phyloP scores from a whole-genome alignment of 768 basidiomycete genomes.

The Tylopilus felleus region DNA sequence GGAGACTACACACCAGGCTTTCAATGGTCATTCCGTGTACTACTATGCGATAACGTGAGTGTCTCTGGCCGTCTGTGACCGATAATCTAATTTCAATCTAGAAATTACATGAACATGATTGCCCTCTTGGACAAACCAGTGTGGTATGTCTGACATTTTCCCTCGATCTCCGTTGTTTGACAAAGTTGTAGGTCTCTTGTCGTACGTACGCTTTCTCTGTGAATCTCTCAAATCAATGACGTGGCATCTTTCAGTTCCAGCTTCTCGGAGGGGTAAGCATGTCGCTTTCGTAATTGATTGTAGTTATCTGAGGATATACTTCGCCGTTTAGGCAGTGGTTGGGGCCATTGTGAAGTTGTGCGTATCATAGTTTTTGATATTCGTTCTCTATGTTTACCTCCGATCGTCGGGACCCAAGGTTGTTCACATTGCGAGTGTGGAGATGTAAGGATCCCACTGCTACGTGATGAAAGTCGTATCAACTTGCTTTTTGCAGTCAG shows the following conservation, averaged over 20 bases:
- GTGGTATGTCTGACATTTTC: constrained; percentile 37
- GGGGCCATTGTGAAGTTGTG: constrained; percentile 57
- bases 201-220: constrained; percentile 32
- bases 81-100: constrained; percentile 18
- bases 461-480: neutral
- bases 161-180: constrained; percentile 6
- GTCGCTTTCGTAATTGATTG: neutral
- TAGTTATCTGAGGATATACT: constrained; percentile 1
- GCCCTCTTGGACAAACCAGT: constrained; percentile 39
- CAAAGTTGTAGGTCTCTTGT: constrained; percentile 44
- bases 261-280: constrained; percentile 36
- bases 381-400: neutral
- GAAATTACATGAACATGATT: constrained; percentile 39
- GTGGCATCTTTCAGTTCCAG: constrained; percentile 37
- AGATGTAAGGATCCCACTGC: constrained; percentile 42
- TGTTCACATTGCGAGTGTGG: constrained; percentile 61
- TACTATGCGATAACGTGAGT: constrained; percentile 54
- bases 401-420: constrained; percentile 29
- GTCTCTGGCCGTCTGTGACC: neutral
- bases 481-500: constrained; percentile 42
- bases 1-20: constrained; percentile 46
- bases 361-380: constrained; percentile 15
- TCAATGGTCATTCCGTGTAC: constrained; percentile 53
- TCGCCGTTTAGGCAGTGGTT: constrained; percentile 42
- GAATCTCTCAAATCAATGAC: constrained; percentile 1